Conservation (phyloP, 139 green algal species). For the Asterochloris erici region DNA sequence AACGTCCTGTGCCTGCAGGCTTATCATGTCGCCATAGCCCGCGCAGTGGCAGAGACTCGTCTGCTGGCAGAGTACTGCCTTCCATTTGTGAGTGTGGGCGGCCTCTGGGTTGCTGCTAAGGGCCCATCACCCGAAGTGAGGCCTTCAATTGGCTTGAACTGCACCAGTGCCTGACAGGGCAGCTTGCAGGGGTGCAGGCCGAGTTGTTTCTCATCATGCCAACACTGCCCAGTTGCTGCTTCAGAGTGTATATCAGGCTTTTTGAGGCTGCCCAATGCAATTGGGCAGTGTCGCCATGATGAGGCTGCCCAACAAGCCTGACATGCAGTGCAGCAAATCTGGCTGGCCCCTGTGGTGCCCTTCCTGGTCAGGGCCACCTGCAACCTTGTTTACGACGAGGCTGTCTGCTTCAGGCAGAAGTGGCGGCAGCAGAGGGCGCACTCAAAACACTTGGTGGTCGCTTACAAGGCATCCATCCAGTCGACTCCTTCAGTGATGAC, state of each 20-base stretch:
- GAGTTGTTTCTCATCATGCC: neutral
- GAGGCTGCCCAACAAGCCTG: neutral
- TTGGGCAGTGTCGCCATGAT: neutral
- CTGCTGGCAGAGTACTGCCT: constrained; percentile 89
- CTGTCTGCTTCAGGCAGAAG: constrained; percentile 48
- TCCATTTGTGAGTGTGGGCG: constrained; percentile 74
- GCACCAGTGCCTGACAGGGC: neutral
- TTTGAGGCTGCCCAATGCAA: neutral
- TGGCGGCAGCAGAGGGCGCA: constrained; percentile 44
- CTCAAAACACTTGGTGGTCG: constrained; percentile 58
- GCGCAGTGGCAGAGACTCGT: constrained; percentile 80
- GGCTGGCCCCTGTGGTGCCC: neutral
- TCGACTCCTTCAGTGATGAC: constrained; percentile 46
- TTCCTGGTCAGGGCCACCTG: neutral
- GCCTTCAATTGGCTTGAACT: neutral
- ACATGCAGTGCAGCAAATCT: neutral
- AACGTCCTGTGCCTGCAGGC: constrained; percentile 32
- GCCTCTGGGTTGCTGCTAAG: constrained; percentile 84
- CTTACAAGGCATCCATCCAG: constrained; percentile 39
- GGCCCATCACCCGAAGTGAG: constrained; percentile 29
- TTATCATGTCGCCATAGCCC: constrained; percentile 71
- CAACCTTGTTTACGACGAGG: neutral
- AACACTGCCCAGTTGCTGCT: neutral
- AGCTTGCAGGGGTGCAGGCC: neutral
- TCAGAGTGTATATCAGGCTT: neutral